Base-by-base conservation (phyloP, 1,139 yeast species). In the Geotrichum citri-aurantii region DNA sequence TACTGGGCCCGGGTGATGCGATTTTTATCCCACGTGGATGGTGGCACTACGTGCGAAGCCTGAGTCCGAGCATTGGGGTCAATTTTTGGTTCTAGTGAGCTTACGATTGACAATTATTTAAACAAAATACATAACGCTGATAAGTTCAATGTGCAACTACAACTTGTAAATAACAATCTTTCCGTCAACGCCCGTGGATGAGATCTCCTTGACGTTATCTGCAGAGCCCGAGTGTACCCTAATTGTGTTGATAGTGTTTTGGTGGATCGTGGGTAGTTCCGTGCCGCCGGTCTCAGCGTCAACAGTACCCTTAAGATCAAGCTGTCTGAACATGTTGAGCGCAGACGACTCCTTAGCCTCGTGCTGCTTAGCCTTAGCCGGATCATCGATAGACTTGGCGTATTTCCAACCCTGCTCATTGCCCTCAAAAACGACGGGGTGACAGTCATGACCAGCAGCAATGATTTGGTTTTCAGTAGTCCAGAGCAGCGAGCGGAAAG, bases 381-480 rank as follows among this genome's bases (percentile, higher is more conserved):
- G 81, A 65, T 81, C 86, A 70, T 89, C 96, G 61, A 90, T 81
- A 61, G 84, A 79, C 68, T 78, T 78, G 47, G 84, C 70, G 67
- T 83, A 85, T 61, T 73, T 70, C 97, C 97, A 91, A 55, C 86
- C 88, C 48, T 69, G 66, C 60, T 79, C 83, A 64, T 80, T 77
- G 49, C 96, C 96, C 67, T 83, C 80, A 69, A 88, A 93, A 49
- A 90, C 85, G 59, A 92, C 83, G 62, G 97, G 95, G 73, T 89
- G 91, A 74, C 96, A 88, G 71, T 90, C 91, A 75, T 87, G 92
- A 51, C 99, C 99, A 10, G 95, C 98, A 52, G 89, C 95, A 56
- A 91, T 80, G 58, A 92, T 76, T 66, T 84, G 82, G 65, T 77
- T 75, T 65, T 87, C 88, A 63, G 80, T 76, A 59, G 84, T 76